Percentiles rank a stretch among this genome's conserved stretches.
Evolutionary conservation across 257 asterid genomes (phyloP).

Genomic region (Pogostemon cablin): DNA sequence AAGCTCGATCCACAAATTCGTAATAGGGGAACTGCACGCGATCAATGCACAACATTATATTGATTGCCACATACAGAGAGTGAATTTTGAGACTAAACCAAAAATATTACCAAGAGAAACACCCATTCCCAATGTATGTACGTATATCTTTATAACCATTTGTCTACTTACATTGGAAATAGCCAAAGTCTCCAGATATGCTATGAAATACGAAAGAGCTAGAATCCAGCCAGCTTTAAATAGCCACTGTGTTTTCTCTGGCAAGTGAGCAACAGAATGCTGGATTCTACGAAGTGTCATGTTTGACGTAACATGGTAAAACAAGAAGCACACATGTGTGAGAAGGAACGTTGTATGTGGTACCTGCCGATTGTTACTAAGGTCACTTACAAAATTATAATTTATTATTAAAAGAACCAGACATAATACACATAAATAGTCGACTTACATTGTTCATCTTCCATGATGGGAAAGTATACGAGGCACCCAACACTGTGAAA

Average conservation of each 20-base stretch:
- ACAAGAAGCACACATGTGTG: slow-evolving; percentile 92
- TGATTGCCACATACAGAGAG: not conserved
- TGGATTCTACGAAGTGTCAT: slow-evolving; percentile 88
- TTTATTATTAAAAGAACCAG: not conserved
- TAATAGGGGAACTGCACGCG: slow-evolving; percentile 92
- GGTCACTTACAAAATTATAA: slow-evolving; percentile 7
- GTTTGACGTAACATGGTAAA: slow-evolving; percentile 83
- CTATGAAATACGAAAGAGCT: slow-evolving; percentile 76
- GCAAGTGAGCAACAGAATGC: slow-evolving; percentile 63
- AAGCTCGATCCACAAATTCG: slow-evolving; percentile 80
- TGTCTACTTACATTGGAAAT: slow-evolving; percentile 74
- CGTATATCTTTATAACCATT: not conserved
- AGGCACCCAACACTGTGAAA: slow-evolving; percentile 94
- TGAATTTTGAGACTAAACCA: not conserved
- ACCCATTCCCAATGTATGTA: not conserved
- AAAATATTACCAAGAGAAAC: not conserved
- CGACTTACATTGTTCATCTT: slow-evolving; percentile 85
- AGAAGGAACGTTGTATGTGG: slow-evolving; percentile 96
- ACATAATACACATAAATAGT: slow-evolving; percentile 1
- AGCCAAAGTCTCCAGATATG: slow-evolving; percentile 88
- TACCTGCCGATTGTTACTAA: slow-evolving; percentile 53
- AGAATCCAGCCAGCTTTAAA: slow-evolving; percentile 80
- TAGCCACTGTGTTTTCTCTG: slow-evolving; percentile 70
- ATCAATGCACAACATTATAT: slow-evolving; percentile 27
- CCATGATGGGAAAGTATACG: slow-evolving; percentile 98